Conservation (phyloP, 1,284 basidiomycete species). For the Schizophyllum commune region DNA sequence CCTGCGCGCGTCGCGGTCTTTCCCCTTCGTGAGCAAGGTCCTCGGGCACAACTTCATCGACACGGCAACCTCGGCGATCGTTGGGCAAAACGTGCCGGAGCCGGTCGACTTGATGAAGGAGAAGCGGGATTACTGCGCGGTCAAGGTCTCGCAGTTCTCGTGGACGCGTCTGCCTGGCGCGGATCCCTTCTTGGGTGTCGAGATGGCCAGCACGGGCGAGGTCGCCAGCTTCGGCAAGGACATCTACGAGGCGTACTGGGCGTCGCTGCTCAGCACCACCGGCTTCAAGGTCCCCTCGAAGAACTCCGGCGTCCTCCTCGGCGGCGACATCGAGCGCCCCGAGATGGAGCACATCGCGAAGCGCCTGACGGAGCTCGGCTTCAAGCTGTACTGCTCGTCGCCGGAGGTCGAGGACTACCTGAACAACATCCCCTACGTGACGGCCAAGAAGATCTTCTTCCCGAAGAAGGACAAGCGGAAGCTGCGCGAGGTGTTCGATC, state of each 20-base stretch:
- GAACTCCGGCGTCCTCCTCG: slow-evolving; percentile 81
- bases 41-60: slow-evolving; percentile 97
- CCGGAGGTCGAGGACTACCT: slow-evolving; percentile 76
- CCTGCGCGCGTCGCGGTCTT: slow-evolving; percentile 93
- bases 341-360: slow-evolving; percentile 80
- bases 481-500: slow-evolving; percentile 87
- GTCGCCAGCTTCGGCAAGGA: slow-evolving; percentile 97
- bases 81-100: slow-evolving; percentile 83
- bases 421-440: slow-evolving; percentile 74
- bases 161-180: slow-evolving; percentile 95
- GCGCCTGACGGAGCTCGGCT: slow-evolving; percentile 71
- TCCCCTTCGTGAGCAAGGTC: slow-evolving; percentile 99
- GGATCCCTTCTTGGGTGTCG: slow-evolving; percentile 95
- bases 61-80: slow-evolving; percentile 88
- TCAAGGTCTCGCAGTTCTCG: slow-evolving; percentile 98
- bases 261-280: slow-evolving; percentile 80
- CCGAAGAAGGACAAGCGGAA: slow-evolving; percentile 96
- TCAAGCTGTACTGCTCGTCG: slow-evolving; percentile 90
- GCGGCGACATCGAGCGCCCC: slow-evolving; percentile 78
- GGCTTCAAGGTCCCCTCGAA: slow-evolving; percentile 84
- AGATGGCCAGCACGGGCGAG: slow-evolving; percentile 99
- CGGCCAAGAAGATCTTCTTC: slow-evolving; percentile 90
- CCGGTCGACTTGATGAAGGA: slow-evolving; percentile 92
- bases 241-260: slow-evolving; percentile 96
- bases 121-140: slow-evolving; percentile 87